phyloP scores from a whole-genome alignment of 176 grass and related monocot genomes.

The Zizania latifolia region DNA sequence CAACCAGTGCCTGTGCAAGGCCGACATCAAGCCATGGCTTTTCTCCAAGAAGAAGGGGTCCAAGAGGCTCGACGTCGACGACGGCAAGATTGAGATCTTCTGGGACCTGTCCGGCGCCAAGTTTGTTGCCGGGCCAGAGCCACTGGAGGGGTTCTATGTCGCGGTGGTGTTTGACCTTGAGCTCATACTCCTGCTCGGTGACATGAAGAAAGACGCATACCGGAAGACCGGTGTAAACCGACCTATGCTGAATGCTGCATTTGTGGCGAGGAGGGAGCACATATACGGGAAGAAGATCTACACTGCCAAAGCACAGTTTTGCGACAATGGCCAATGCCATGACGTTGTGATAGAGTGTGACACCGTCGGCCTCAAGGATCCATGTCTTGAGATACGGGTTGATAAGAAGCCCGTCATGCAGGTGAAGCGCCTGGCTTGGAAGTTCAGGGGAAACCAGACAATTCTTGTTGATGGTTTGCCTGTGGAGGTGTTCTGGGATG shows the following conservation, averaged over 20 bases:
- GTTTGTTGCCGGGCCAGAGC: conserved; percentile 50
- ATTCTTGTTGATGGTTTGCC: conserved; percentile 68
- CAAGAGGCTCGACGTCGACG: conserved; percentile 48
- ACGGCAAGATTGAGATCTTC: conserved; percentile 62
- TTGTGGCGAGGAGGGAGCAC: conserved; percentile 58
- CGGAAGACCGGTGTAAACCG: conserved; percentile 46
- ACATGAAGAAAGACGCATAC: conserved; percentile 62
- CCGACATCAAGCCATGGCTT: conserved; percentile 68
- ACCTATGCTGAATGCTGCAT: conserved; percentile 30
- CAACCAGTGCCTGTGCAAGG: conserved; percentile 57
- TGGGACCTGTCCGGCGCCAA: conserved; percentile 62
- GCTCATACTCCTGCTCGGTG: conserved; percentile 58
- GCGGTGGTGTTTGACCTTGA: conserved; percentile 57
- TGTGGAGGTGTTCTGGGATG: conserved; percentile 71
- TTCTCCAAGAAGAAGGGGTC: conserved; percentile 76
- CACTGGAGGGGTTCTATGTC: conserved; percentile 51
- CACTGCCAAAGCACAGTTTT: conserved; percentile 60
- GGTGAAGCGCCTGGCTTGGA: conserved; percentile 57
- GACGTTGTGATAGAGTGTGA: conserved; percentile 55
- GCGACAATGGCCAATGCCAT: conserved; percentile 53
- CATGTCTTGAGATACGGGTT: conserved; percentile 58
- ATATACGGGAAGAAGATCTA: conserved; percentile 65
- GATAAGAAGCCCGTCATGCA: conserved; percentile 70
- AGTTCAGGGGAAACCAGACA: conserved; percentile 67
- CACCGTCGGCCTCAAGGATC: conserved; percentile 39